Conservation (phyloP, 2,329 filamentous ascomycete genomes). For the Trichoderma sp. region DNA sequence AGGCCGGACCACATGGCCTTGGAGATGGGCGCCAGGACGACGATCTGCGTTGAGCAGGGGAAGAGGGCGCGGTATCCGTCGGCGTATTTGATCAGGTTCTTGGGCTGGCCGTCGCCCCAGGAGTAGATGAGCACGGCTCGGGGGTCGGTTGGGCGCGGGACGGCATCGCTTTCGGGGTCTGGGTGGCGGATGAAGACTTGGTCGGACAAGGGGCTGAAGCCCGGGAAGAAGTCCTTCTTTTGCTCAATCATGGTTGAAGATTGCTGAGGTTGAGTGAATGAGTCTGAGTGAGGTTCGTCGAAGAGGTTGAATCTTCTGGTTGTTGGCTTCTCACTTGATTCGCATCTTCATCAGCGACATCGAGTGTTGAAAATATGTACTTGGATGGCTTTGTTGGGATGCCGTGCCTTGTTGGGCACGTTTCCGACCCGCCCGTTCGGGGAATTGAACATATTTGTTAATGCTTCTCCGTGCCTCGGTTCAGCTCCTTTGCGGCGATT, state of each 20-base stretch:
- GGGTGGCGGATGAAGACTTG: slow-evolving; percentile 51
- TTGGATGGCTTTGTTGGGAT: slow-evolving; percentile 23
- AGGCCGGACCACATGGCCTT: slow-evolving; percentile 50
- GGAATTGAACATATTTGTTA: slow-evolving; percentile 18
- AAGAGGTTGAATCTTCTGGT: slow-evolving; percentile 19
- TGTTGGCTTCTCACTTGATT: neutral
- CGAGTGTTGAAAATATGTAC: slow-evolving; percentile 2
- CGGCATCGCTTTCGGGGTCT: slow-evolving; percentile 28
- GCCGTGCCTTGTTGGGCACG: slow-evolving; percentile 21
- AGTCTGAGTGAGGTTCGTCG: neutral
- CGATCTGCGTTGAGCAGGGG: slow-evolving; percentile 53
- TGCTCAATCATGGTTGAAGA: slow-evolving; percentile 8
- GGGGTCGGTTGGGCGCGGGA: slow-evolving; percentile 40
- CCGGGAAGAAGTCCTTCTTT: slow-evolving; percentile 39
- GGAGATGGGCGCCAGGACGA: slow-evolving; percentile 54
- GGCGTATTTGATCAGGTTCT: slow-evolving; percentile 59
- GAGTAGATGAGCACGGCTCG: slow-evolving; percentile 56
- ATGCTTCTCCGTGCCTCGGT: slow-evolving; percentile 23
- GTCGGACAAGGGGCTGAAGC: slow-evolving; percentile 51
- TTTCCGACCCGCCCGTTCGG: slow-evolving; percentile 21
- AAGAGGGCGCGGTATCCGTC: slow-evolving; percentile 55
- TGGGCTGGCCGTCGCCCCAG: slow-evolving; percentile 60
- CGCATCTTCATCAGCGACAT: slow-evolving; percentile 6
- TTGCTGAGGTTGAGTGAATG: neutral
- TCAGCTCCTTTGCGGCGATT: neutral